Percentiles rank a stretch among this genome's conserved stretches.
Evolutionary conservation across 148 eudicot species (phyloP).

Genomic region (Heliosperma pusillum): DNA sequence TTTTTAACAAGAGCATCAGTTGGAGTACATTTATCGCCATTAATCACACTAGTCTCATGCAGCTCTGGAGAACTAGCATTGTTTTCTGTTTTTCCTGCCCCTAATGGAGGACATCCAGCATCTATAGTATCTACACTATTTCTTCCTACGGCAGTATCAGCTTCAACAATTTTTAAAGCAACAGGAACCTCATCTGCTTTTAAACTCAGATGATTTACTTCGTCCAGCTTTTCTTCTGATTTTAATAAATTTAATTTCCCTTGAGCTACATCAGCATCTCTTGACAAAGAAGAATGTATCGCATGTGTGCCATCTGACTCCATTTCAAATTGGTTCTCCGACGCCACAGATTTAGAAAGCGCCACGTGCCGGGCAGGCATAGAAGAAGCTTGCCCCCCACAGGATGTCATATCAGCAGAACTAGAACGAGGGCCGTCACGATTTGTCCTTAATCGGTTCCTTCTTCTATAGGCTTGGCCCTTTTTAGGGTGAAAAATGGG

Average conservation of each 20-base stretch:
- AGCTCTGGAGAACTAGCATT: conserved; percentile 30
- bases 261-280: conserved; percentile 29
- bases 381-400: conserved; percentile 44
- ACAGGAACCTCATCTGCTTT: conserved; percentile 33
- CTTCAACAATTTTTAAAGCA: conserved; percentile 25
- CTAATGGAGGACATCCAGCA: conserved; percentile 35
- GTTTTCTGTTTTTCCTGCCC: conserved; percentile 33
- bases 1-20: conserved; percentile 35
- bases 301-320: conserved; percentile 46
- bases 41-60: conserved; percentile 36
- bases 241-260: conserved; percentile 27
- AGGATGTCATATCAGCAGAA: conserved; percentile 48
- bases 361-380: conserved; percentile 42
- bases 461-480: conserved; percentile 70
- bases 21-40: conserved; percentile 31
- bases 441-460: conserved; percentile 61
- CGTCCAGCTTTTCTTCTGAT: conserved; percentile 32
- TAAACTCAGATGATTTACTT: conserved; percentile 29
- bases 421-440: conserved; percentile 72
- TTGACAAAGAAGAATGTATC: conserved; percentile 30
- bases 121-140: conserved; percentile 37
- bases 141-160: conserved; percentile 30
- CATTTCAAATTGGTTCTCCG: conserved; percentile 41
- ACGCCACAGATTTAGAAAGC: conserved; percentile 31
- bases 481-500: conserved; percentile 58